A percentile compares a stretch with the other conserved stretches of the same genome.
These are phyloP conservation scores for Apiospora sp. DNA, from an alignment of 2,329 filamentous ascomycete species.

Conservation along the genomic window DNA sequence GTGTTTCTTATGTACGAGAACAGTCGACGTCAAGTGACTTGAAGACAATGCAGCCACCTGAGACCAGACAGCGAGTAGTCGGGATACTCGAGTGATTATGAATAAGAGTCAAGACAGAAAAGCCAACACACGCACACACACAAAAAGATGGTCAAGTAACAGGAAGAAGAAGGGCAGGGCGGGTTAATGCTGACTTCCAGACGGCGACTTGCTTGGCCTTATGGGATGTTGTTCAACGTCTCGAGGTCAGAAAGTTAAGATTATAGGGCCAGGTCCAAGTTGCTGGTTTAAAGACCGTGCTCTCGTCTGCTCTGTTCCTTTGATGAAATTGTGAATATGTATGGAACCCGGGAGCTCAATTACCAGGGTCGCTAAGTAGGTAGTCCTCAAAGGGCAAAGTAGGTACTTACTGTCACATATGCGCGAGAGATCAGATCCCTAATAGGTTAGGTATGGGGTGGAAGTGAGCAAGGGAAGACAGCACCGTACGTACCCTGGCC, in stretches of 20 bases:
- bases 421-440: slow-evolving; percentile 21
- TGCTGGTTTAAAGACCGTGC: slow-evolving; percentile 19
- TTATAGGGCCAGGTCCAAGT: slow-evolving; percentile 23
- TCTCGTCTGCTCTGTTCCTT: slow-evolving; percentile 21
- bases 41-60: slow-evolving; percentile 20
- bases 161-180: slow-evolving; percentile 9
- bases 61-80: slow-evolving; percentile 12
- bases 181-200: slow-evolving; percentile 23
- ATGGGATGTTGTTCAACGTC: slow-evolving; percentile 17
- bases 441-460: slow-evolving; percentile 14
- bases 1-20: slow-evolving; percentile 17
- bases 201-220: slow-evolving; percentile 18
- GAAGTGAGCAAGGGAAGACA: slow-evolving; percentile 15
- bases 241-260: slow-evolving; percentile 23
- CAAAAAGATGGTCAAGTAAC: slow-evolving; percentile 12
- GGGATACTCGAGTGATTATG: slow-evolving; percentile 17
- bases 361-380: not conserved
- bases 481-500: slow-evolving; percentile 1
- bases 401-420: slow-evolving; percentile 1
- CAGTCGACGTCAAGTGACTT: slow-evolving; percentile 16
- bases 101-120: slow-evolving; percentile 9
- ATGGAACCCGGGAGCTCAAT: not conserved
- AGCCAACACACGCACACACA: not conserved
- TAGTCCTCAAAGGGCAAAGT: not conserved
- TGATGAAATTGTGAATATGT: slow-evolving; percentile 21